Conservation (phyloP, 2,329 filamentous ascomycete species). For the Cladophialophora exuberans region DNA sequence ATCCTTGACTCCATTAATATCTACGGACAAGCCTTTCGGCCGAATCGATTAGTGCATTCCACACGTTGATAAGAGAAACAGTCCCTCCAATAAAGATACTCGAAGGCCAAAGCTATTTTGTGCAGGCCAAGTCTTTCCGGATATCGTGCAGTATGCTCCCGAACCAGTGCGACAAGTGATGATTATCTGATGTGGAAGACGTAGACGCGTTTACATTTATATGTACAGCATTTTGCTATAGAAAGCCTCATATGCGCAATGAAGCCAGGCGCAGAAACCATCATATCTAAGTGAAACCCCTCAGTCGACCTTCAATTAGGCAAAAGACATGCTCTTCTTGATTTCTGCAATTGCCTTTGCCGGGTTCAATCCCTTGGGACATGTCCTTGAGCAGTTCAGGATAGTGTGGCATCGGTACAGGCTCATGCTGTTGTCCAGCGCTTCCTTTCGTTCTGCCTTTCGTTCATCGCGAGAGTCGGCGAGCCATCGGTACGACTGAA, state of each 20-base stretch:
- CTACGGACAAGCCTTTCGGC: neutral
- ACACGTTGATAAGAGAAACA: constrained; percentile 3
- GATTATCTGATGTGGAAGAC: neutral
- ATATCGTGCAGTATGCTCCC: neutral
- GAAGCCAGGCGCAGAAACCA: neutral
- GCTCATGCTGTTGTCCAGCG: constrained; percentile 98
- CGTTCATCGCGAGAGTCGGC: constrained; percentile 92
- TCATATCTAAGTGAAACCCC: neutral
- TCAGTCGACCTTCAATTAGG: neutral
- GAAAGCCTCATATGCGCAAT: neutral
- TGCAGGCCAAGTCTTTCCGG: neutral
- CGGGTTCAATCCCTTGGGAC: constrained; percentile 97
- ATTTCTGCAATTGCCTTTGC: constrained; percentile 95
- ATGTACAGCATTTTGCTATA: constrained; percentile 14
- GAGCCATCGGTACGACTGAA: constrained; percentile 97
- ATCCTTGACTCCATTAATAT: neutral
- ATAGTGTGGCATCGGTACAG: constrained; percentile 99
- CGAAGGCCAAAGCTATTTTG: neutral
- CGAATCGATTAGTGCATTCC: constrained; percentile 18
- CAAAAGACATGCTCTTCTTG: constrained; percentile 87
- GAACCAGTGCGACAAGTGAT: neutral
- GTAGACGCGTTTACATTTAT: constrained; percentile 9
- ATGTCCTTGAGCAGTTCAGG: constrained; percentile 96
- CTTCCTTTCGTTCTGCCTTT: constrained; percentile 82
- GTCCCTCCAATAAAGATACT: constrained; percentile 4